Evolutionary conservation across 2,329 filamentous ascomycete species (phyloP).

Genomic region (Elsinoe perseae): DNA sequence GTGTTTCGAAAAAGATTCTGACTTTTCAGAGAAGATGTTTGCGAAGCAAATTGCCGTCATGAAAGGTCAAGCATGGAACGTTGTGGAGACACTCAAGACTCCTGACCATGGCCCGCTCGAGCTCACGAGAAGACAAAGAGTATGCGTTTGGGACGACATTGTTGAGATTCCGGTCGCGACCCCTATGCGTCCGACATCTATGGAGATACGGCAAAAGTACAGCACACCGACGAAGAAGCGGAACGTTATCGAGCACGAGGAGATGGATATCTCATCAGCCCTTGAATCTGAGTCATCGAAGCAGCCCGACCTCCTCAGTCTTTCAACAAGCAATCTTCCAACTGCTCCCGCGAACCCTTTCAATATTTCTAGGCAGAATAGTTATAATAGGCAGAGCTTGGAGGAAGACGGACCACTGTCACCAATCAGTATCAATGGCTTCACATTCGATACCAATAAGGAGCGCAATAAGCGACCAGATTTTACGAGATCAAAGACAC

Average conservation of each 20-base stretch:
- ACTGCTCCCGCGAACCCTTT: slow-evolving; percentile 37
- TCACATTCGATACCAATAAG: slow-evolving; percentile 21
- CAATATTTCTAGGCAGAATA: slow-evolving; percentile 41
- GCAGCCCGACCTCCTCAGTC: slow-evolving; percentile 60
- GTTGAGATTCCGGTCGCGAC: slow-evolving; percentile 94
- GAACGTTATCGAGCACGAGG: slow-evolving; percentile 58
- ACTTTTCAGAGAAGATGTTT: slow-evolving; percentile 99
- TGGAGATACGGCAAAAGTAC: slow-evolving; percentile 66
- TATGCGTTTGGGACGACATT: slow-evolving; percentile 96
- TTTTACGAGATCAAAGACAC: slow-evolving; percentile 24
- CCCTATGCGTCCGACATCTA: slow-evolving; percentile 74
- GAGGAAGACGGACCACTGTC: slow-evolving; percentile 25
- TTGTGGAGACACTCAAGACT: slow-evolving; percentile 92
- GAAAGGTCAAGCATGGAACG: slow-evolving; percentile 99
- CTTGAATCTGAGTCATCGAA: slow-evolving; percentile 48
- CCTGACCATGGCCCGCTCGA: slow-evolving; percentile 88
- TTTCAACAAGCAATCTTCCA: slow-evolving; percentile 30
- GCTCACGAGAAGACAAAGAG: slow-evolving; percentile 78
- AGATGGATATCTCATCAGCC: slow-evolving; percentile 80
- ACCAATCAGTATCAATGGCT: slow-evolving; percentile 30
- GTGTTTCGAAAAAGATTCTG: slow-evolving; percentile 83
- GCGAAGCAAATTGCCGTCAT: slow-evolving; percentile 96
- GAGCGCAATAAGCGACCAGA: slow-evolving; percentile 21
- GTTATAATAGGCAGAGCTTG: slow-evolving; percentile 32
- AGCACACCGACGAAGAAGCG: slow-evolving; percentile 22